phyloP scores from a whole-genome alignment of 83 land plant species.

The Isoetes engelmannii region DNA sequence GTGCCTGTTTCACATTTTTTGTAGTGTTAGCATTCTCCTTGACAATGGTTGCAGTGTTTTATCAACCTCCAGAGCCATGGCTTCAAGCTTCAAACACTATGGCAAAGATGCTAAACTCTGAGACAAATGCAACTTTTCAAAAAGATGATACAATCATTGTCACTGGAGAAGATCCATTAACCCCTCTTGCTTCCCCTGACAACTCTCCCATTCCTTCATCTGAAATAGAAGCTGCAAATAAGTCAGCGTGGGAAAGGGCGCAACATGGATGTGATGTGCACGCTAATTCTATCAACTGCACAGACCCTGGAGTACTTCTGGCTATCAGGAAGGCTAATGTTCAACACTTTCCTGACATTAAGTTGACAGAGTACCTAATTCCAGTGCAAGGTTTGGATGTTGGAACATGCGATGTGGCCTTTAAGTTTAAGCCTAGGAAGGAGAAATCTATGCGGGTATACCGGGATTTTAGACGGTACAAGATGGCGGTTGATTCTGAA shows the following conservation, averaged over 20 bases:
- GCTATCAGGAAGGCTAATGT: conserved; percentile 59
- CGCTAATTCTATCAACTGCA: conserved; percentile 44
- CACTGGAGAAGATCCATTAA: conserved; percentile 67
- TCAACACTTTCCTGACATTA: conserved; percentile 52
- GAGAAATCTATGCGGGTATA: conserved; percentile 58
- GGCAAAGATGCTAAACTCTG: conserved; percentile 46
- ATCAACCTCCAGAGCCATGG: conserved; percentile 86
- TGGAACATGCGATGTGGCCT: conserved; percentile 67
- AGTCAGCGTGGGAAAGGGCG: not conserved
- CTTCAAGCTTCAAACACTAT: conserved; percentile 48
- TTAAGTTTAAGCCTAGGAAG: conserved; percentile 69
- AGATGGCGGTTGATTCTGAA: conserved; percentile 24
- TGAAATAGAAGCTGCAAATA: not conserved
- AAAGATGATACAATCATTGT: conserved; percentile 47
- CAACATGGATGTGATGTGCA: conserved; percentile 28
- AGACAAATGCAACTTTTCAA: conserved; percentile 62
- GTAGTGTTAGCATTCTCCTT: conserved; percentile 66
- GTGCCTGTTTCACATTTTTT: conserved; percentile 66
- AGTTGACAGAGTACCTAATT: conserved; percentile 59
- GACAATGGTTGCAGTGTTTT: conserved; percentile 78
- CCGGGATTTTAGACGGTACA: conserved; percentile 76
- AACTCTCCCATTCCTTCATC: conserved; percentile 2
- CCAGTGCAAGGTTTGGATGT: conserved; percentile 51
- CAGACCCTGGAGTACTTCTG: conserved; percentile 55
- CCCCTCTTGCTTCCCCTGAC: conserved; percentile 16